A percentile compares a stretch with the other conserved stretches of the same genome.
Conservation (phyloP, 805 yeast genomes). For the Lipomyces chichibuensis region DNA sequence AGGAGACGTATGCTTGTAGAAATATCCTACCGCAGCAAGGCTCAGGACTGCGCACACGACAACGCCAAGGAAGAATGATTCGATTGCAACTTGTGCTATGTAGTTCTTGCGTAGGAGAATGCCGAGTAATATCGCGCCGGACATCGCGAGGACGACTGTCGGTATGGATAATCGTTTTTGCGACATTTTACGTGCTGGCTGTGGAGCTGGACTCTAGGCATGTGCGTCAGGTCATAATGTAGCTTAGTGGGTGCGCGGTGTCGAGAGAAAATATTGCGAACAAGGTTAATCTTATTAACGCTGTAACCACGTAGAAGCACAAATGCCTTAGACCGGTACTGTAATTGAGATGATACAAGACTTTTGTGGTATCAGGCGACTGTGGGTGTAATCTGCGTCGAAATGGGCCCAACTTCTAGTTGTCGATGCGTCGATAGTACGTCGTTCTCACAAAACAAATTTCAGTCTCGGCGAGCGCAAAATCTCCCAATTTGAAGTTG, state of each 20-base stretch:
- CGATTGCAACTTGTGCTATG: slow-evolving; percentile 29
- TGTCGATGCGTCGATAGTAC: background rate
- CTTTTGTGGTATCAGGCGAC: background rate
- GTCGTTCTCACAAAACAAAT: background rate
- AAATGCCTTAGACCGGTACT: background rate
- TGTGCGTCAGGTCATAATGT: slow-evolving; percentile 8
- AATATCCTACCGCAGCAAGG: slow-evolving; percentile 33
- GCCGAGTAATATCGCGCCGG: slow-evolving; percentile 15
- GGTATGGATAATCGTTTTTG: slow-evolving; percentile 8
- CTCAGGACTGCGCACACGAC: slow-evolving; percentile 22
- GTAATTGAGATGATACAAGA: too few species aligned
- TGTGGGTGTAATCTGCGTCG: background rate
- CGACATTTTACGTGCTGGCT: slow-evolving; percentile 1
- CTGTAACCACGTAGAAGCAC: background rate
- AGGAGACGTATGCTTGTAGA: slow-evolving; percentile 31
- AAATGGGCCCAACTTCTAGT: background rate
- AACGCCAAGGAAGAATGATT: slow-evolving; percentile 23
- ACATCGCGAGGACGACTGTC: slow-evolving; percentile 15
- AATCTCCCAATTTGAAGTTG: background rate
- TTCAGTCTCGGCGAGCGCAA: background rate
- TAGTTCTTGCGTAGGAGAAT: slow-evolving; percentile 21
- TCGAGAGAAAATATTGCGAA: background rate
- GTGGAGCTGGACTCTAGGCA: background rate
- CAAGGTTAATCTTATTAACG: too few species aligned
- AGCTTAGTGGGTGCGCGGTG: background rate